Percentiles rank a stretch among this genome's conserved stretches.
Evolutionary conservation across 177 flowering plant species (phyloP).

Genomic region (Vitis hybrid): DNA sequence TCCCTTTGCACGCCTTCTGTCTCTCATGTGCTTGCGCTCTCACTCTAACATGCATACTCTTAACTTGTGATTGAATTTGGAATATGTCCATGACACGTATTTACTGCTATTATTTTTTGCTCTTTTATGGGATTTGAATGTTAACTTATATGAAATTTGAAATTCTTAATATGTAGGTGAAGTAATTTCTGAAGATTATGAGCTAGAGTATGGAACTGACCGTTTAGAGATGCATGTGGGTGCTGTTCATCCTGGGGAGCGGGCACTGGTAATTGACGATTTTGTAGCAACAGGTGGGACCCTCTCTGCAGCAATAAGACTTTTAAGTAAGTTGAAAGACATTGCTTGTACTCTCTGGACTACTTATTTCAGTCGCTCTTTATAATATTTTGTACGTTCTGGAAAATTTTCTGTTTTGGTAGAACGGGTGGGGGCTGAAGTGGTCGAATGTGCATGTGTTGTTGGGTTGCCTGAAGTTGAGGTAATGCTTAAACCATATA

Average conservation of each 20-base stretch:
- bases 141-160: background rate
- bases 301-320: conserved; percentile 76
- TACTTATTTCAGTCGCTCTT: background rate
- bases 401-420: conserved; percentile 8
- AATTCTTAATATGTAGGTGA: conserved; percentile 43
- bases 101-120: too few species aligned
- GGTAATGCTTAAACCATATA: conserved; percentile 34
- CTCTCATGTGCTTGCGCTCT: too few species aligned
- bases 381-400: background rate
- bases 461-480: conserved; percentile 73
- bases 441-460: conserved; percentile 90
- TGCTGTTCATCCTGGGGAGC: conserved; percentile 78
- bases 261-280: conserved; percentile 81
- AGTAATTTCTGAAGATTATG: conserved; percentile 78
- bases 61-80: too few species aligned
- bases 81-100: too few species aligned
- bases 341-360: too few species aligned
- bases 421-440: conserved; percentile 86
- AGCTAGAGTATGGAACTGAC: conserved; percentile 86
- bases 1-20: too few species aligned
- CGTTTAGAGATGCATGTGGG: conserved; percentile 89
- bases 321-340: conserved; percentile 50
- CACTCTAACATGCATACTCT: too few species aligned
- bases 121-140: background rate
- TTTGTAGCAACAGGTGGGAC: conserved; percentile 96